These are phyloP conservation scores for Taxillus chinensis DNA, from an alignment of 164 flowering plant species.

Conservation along the genomic window DNA sequence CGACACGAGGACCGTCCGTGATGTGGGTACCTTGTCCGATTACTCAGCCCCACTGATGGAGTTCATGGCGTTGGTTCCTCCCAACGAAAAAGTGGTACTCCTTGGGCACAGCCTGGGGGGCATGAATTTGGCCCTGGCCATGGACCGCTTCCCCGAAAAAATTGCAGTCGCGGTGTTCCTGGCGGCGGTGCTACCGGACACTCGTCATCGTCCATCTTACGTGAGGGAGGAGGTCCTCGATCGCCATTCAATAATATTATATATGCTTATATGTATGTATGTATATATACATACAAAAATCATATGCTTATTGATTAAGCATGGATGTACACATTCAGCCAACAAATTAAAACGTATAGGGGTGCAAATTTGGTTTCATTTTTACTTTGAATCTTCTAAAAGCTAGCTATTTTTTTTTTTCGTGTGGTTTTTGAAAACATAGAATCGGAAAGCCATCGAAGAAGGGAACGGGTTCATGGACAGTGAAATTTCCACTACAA, in stretches of 20 bases:
- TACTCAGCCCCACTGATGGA: conserved; percentile 16
- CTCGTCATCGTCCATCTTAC: not conserved
- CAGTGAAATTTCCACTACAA: not conserved
- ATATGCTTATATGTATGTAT: too few relatives aligned
- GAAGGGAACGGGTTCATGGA: conserved; percentile 1
- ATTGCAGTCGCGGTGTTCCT: conserved; percentile 12
- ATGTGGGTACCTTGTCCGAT: conserved; percentile 7
- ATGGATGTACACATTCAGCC: too few relatives aligned
- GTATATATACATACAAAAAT: too few relatives aligned
- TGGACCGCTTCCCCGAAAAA: conserved; percentile 24
- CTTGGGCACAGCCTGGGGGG: conserved; percentile 34
- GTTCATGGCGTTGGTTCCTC: conserved; percentile 11
- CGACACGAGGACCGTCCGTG: conserved; percentile 5
- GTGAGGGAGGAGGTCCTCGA: not conserved
- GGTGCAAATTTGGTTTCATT: too few relatives aligned
- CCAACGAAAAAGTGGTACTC: conserved; percentile 19
- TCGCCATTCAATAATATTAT: too few relatives aligned
- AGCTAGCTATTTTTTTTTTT: too few relatives aligned
- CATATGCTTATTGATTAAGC: too few relatives aligned
- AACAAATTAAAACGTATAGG: too few relatives aligned
- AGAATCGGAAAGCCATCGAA: too few relatives aligned
- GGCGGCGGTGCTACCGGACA: conserved; percentile 3
- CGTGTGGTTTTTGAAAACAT: too few relatives aligned
- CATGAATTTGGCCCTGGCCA: conserved; percentile 19
- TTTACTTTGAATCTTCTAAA: too few relatives aligned